Base-by-base conservation (phyloP, 2,329 filamentous ascomycete species). In the Epichloe coenophiala region DNA sequence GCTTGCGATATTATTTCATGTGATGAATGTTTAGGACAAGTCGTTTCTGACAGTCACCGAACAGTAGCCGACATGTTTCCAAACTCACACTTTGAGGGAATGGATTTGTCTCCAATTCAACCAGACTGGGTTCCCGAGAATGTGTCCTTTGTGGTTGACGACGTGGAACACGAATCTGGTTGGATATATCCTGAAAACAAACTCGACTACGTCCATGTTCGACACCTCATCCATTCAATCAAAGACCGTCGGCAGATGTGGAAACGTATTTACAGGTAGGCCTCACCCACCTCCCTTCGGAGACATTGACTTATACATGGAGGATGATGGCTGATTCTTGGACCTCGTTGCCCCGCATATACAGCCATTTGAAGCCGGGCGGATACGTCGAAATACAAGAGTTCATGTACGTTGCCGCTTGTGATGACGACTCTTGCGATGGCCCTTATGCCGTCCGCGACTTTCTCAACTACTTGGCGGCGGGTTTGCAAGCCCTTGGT, bases 81-180 rank as follows among this genome's bases (percentile, higher is more conserved):
- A 4, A 63, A 67, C 1, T 60, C 70, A 0, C 60, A 60, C 33
- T 70, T 77, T 43, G 69, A 70, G 40, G 73, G 73, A 53, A 68
- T 74, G 60, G 74, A 76, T 54, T 61, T 76, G 2, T 76, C 74
- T 1, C 73, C 73, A 1, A 77, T 76, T 40, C 74, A 77, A 47
- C 73, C 74, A 0, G 70, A 70, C 45, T 73, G 70, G 59, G 71
- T 76, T 0, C 73, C 73, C 2, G 65, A 71, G 48, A 77, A 76
- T 50, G 71, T 73, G 15, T 65, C 68, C 23, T 76, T 76, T 54
- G 67, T 72, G 23, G 70, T 76, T 39, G 73, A 75, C 58, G 74
- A 77, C 55, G 71, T 76, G 48, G 74, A 77, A 53, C 68, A 71
- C 43, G 67, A 68, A 46, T 71, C 70, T 17, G 73, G 74, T 15